Evolutionary conservation across 2,329 filamentous ascomycete genomes (phyloP), one percentile per base, ranked within the genome.

Genomic region (Fusarium dlaminii): DNA sequence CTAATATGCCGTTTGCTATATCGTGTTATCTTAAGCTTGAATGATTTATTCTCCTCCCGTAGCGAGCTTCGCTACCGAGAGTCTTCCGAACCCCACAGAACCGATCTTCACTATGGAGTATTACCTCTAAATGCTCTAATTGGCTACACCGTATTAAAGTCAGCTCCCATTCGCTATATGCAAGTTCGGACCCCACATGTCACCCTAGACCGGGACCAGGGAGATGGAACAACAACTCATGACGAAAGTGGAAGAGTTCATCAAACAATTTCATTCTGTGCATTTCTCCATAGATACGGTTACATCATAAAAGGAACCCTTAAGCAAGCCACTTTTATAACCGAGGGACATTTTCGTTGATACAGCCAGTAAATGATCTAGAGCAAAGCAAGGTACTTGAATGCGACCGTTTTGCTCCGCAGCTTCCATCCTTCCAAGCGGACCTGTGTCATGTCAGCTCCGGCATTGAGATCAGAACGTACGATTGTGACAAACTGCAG

Each of bases 351-450:
- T 5, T 8, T 8, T 39, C 15, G 20, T 10, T 9, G 1, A 29
- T 29, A 3, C 2, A 7, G 15, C 51, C 24, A 30, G 34, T 30
- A 4, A 14, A 8, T 3, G 11, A 13, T 11, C 5, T 4, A 40
- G 51, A 40, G 29, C 0, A 1, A 18, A 10, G 1, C 24, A 29
- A 1, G 51, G 51, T 27, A 8, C 2, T 20, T 39, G 4, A 0
- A n/a, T 29, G 24, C 2, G 18, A 18, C 14, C 0, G 20, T 29
- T 4, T 12, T 39, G 20, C 24, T 6, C 34, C 34, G 20, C 14
- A 37, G 34, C 24, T 9, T 54, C 8, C 6, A 14, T 18, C 6
- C 4, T 17, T 13, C 20, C 8, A 22, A 29, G 14, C 10, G 18
- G 3, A 36, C 6, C 18, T 20, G 32, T 12, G 3, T 10, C 30